Base-by-base conservation (phyloP, 2,329 filamentous ascomycete species). In the Cordyceps sp. region DNA sequence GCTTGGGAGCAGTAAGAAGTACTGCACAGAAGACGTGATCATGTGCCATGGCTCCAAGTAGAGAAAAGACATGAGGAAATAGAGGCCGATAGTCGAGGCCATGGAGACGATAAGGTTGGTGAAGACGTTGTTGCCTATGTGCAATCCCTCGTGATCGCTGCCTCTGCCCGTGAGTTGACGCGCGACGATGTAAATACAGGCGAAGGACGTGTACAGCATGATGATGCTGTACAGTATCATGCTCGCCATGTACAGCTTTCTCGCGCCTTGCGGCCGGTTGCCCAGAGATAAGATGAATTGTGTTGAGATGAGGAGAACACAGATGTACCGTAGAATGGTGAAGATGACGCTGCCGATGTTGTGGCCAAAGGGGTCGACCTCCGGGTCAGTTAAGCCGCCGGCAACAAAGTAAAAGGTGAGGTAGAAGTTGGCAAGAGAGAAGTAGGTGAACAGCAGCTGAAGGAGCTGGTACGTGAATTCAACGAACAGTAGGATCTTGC, bases 1-100 rank as follows among this genome's bases (percentile, higher is more conserved):
- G 25, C 69, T 78, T 0, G 90, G 90, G 23, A 98, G 66, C 18
- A 98, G 73, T 29, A 86, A 69, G 52, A 98, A 94, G 63, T 98
- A 98, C 53, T 94, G 86, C 1, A 67, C 72, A 0, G 82, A 76
- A 0, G 78, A 88, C 10, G 90, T 98, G 59, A 98, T 80, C 81
- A 98, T 90, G 63, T 98, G 90, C 90, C 90, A 98, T 0, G 90
- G 90, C 45, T 98, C 92, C 29, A 98, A 72, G 57, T 98, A 98
- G 37, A 98, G 59, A 59, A 98, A 84, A 17, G 80, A 90, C 77
- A 93, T 93, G 58, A 93, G 55, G 61, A 98, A 90, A 66, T 96
- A 98, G 25, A 98, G 65, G 1, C 92, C 90, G 26, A 94, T 60
- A 0, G 90, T 98, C 2, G 84, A 92, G 4, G 78, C 63, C n/a